phyloP scores from a whole-genome alignment of 306 rosid genomes.

The Lotus japonicus region DNA sequence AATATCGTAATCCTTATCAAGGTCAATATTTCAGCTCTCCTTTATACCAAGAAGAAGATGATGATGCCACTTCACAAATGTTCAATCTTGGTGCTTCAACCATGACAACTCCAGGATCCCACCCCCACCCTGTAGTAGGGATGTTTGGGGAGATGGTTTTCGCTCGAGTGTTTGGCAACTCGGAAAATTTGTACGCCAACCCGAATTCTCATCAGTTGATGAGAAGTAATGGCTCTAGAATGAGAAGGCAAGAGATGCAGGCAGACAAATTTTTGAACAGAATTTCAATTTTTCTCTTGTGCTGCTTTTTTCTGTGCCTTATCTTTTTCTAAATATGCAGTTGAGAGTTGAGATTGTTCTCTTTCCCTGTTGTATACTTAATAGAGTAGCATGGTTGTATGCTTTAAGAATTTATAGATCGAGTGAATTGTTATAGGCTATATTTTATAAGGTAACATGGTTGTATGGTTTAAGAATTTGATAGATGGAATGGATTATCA shows the following conservation, averaged over 20 bases:
- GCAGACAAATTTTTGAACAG: slow-evolving; percentile 74
- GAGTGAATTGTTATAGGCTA: not conserved
- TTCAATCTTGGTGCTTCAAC: slow-evolving; percentile 37
- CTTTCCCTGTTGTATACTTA: slow-evolving; percentile 28
- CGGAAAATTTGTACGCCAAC: slow-evolving; percentile 40
- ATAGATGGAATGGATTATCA: too few species aligned
- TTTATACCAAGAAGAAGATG: slow-evolving; percentile 38
- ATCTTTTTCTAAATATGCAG: slow-evolving; percentile 47
- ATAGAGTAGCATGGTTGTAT: slow-evolving; percentile 19
- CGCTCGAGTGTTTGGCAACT: slow-evolving; percentile 61
- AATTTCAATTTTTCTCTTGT: slow-evolving; percentile 72
- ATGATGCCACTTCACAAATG: slow-evolving; percentile 35
- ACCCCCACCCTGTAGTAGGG: slow-evolving; percentile 48
- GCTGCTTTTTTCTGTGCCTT: slow-evolving; percentile 78
- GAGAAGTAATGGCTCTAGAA: slow-evolving; percentile 45
- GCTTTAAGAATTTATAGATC: not conserved
- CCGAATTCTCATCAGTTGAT: slow-evolving; percentile 49
- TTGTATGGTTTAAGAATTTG: too few species aligned
- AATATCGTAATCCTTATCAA: slow-evolving; percentile 72
- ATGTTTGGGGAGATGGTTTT: slow-evolving; percentile 78
- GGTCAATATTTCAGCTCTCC: slow-evolving; percentile 38
- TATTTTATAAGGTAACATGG: too few species aligned
- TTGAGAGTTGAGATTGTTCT: slow-evolving; percentile 21
- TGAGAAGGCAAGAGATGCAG: slow-evolving; percentile 86
- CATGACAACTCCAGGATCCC: slow-evolving; percentile 34